Evolutionary conservation across 805 yeast genomes (phyloP), one percentile per base, ranked within the genome.

Genomic region (Komagataella populi): DNA sequence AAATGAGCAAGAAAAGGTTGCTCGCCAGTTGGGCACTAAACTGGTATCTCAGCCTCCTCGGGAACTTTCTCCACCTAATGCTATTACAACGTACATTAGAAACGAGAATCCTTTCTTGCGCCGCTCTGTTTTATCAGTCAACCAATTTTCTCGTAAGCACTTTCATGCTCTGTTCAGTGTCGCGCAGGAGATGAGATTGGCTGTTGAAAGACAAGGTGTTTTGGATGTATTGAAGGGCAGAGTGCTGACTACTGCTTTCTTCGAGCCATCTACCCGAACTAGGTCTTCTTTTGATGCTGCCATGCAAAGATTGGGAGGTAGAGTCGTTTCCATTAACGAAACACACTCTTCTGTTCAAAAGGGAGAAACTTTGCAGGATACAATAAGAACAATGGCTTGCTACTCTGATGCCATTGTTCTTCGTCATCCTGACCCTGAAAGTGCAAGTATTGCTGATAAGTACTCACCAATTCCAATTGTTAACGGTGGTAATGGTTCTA

Each of bases 231-330:
- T 93, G 72, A 80, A 83, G 67, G 96, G 98, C 54, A 83, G 95
- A 62, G 81, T 93, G 52, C 75, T 93, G 62, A 87, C 96, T 48
- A 95, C 98, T 8, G 83, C 93, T 74, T 93, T 93, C 75, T 93
- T 89, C 69, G 99, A 93, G 73, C 99, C 99, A 59, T 88, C 96
- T 5, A 95, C 99, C 45, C 81, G 99, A 71, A 93, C 99, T 39
- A 81, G 95, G 17, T 82, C 97, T 20, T 93, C 98, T 1, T 95
- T 95, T 66, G 96, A 93, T 67, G 96, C 96, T 60, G 99, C 99
- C 54, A 93, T 93, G 99, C 98, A 93, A 76, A 86, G 99, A 73
- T 77, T 93, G 61, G 99, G 99, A 68, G 99, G 99, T 65, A 81
- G 96, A 70, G 96, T 89, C 59, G 86, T 95, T 58, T 78, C 95